A percentile compares a stretch with the other conserved stretches of the same genome.
Evolutionary conservation across 176 grass and related monocot genomes (phyloP).

Genomic region (Leersia perrieri): DNA sequence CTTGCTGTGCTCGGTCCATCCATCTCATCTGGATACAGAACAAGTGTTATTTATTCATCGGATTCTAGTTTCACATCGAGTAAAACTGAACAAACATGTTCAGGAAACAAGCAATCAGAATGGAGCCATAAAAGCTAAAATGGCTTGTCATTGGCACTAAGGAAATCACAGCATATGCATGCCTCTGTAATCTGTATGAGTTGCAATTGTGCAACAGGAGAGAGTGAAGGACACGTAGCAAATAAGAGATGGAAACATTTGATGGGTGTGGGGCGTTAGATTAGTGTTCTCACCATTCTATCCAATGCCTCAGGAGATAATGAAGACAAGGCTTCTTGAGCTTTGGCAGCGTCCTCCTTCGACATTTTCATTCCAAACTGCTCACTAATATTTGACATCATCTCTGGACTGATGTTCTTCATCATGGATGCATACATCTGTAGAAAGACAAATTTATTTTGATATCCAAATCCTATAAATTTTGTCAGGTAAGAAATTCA

Average conservation of each 20-base stretch:
- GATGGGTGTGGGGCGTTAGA: background rate
- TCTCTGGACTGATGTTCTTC: constrained; percentile 94
- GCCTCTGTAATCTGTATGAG: background rate
- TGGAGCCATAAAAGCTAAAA: background rate
- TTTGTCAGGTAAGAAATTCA: background rate
- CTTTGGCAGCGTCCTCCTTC: constrained; percentile 85
- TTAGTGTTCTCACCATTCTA: constrained; percentile 73
- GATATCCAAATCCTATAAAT: constrained; percentile 9
- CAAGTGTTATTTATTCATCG: background rate
- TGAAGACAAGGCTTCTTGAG: constrained; percentile 80
- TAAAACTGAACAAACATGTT: background rate
- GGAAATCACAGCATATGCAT: background rate
- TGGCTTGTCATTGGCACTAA: background rate
- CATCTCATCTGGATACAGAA: constrained; percentile 74
- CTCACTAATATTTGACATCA: constrained; percentile 93
- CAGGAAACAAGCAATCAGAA: background rate
- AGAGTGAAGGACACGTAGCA: background rate
- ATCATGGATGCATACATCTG: constrained; percentile 97
- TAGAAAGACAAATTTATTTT: constrained; percentile 10
- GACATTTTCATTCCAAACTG: constrained; percentile 96
- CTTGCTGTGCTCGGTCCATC: constrained; percentile 76
- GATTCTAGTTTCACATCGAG: background rate
- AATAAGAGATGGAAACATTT: background rate
- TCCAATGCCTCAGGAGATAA: constrained; percentile 88
- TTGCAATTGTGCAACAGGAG: background rate